Conservation (phyloP, 2,329 filamentous ascomycete genomes). For the Pseudocercospora musae region DNA sequence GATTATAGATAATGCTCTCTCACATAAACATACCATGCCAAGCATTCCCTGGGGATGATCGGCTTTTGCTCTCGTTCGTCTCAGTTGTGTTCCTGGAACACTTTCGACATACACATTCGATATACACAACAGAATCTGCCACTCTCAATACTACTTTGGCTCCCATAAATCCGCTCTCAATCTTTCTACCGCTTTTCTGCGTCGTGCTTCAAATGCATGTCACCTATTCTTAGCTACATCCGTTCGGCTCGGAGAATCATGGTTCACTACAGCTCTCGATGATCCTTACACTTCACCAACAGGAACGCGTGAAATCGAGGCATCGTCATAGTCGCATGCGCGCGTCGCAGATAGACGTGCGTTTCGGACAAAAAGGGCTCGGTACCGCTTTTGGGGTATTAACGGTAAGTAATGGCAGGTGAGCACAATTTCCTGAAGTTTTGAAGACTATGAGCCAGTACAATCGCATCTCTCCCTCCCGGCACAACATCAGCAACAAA, state of each 20-base stretch:
- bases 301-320: constrained; percentile 2
- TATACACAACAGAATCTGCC: not conserved
- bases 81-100: not conserved
- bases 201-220: not conserved
- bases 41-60: not conserved
- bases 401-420: not conserved
- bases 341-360: not conserved
- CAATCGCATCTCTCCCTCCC: not conserved
- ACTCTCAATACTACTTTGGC: too few relatives aligned
- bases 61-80: not conserved
- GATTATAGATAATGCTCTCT: not conserved
- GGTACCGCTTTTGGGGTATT: not conserved
- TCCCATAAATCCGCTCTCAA: too few relatives aligned
- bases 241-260: not conserved
- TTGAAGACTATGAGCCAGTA: not conserved
- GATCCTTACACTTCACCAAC: constrained; percentile 3
- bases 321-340: not conserved
- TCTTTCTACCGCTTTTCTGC: not conserved
- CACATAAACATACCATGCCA: not conserved
- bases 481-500: not conserved
- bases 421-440: not conserved
- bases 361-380: not conserved
- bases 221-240: not conserved
- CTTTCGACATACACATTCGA: not conserved
- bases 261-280: not conserved